Conservation (phyloP, 73 alveolate genomes). For the Uronychia setigera region DNA sequence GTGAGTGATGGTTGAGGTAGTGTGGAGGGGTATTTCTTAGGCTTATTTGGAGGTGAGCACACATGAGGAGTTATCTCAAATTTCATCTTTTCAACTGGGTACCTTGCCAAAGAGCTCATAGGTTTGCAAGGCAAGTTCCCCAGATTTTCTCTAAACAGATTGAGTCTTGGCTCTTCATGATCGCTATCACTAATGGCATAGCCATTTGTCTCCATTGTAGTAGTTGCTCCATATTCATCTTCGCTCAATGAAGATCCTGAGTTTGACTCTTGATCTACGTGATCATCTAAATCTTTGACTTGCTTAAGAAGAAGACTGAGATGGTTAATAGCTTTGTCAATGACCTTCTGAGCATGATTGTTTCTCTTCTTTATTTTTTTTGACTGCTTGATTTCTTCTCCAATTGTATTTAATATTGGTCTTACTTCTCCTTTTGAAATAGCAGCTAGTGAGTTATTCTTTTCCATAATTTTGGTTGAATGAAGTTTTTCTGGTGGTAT, state of each 20-base stretch:
- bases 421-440: background rate
- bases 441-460: too few species aligned
- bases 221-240: too few species aligned
- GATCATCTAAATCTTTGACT: background rate
- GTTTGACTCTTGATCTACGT: background rate
- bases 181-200: too few species aligned
- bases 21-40: background rate
- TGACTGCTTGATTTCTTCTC: background rate
- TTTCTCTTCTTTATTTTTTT: background rate
- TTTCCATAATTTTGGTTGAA: too few species aligned
- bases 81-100: too few species aligned
- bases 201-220: too few species aligned
- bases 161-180: too few species aligned
- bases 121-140: background rate
- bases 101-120: background rate
- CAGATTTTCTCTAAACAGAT: background rate
- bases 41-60: too few species aligned
- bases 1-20: slow-evolving; percentile 4
- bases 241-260: background rate
- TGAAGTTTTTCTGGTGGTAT: background rate
- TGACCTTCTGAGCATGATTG: background rate
- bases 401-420: too few species aligned
- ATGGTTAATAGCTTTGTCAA: background rate
- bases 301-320: background rate
- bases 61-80: too few species aligned